phyloP scores from a whole-genome alignment of 208 protist genomes.

The Wallacemonas rigidus region DNA sequence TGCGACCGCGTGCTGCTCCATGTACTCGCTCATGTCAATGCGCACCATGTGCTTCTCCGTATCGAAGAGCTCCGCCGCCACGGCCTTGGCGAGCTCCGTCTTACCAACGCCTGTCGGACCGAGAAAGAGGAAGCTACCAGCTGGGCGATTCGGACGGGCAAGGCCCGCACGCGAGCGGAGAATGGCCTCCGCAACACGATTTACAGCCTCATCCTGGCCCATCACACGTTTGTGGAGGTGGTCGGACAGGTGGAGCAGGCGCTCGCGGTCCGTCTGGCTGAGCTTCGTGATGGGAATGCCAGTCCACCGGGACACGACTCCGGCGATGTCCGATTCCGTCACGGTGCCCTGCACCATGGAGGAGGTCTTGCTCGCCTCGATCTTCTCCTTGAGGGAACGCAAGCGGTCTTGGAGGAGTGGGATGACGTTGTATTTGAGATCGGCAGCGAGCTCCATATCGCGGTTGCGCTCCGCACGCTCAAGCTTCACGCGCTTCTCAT shows the following conservation, averaged over 20 bases:
- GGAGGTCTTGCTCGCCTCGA: constrained; percentile 57
- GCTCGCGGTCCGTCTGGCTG: constrained; percentile 67
- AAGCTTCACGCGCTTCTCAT: constrained; percentile 90
- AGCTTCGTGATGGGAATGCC: constrained; percentile 94
- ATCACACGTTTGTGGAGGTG: constrained; percentile 79
- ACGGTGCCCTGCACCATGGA: constrained; percentile 68
- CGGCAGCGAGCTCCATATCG: constrained; percentile 92
- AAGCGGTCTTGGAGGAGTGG: constrained; percentile 93
- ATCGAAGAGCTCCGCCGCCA: constrained; percentile 93
- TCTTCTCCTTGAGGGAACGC: constrained; percentile 64
- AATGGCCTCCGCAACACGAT: constrained; percentile 91
- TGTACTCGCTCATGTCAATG: constrained; percentile 98
- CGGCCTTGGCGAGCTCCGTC: constrained; percentile 93
- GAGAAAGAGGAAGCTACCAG: constrained; percentile 93
- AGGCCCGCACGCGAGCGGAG: constrained; percentile 91
- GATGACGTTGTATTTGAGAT: constrained; percentile 96
- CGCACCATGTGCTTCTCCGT: constrained; percentile 92
- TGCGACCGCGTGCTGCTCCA: constrained; percentile 90
- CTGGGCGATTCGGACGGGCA: constrained; percentile 51
- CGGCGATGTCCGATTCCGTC: constrained; percentile 83
- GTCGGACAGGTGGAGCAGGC: constrained; percentile 52
- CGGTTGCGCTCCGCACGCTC: constrained; percentile 86
- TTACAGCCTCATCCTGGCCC: constrained; percentile 94
- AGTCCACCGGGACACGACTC: constrained; percentile 94
- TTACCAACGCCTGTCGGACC: constrained; percentile 92